Evolutionary conservation across 176 grass and related monocot genomes (phyloP), one percentile per base, ranked within the genome.

Genomic region (Musa itinerans): DNA sequence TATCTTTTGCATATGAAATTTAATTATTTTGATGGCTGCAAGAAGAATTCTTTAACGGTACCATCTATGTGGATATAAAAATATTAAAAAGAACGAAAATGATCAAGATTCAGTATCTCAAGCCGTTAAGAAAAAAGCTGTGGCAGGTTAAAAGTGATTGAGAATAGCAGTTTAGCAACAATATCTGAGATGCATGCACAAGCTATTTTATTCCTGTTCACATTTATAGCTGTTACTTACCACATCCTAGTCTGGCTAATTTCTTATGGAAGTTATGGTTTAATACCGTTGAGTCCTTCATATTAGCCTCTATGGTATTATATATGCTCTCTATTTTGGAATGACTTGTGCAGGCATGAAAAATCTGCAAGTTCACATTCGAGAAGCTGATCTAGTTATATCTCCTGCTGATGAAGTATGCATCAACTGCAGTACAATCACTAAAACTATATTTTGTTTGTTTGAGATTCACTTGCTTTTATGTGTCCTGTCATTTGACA

Each of bases 391-490:
- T 68, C 70, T 97, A 56, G 53, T 58, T 51, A 87, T 63, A 63
- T 79, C 87, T 9, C 77, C 85, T 69, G 72, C 80, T 49, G 90
- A 96, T 77, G 83, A 96, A 85, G 93, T 92, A 83, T 71, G 81
- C 74, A 19, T 80, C 24, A 72, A 17, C 52, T 67, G 11, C 52
- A n/a, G 2, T 62, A 11, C 11, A 22, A 19, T 14, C 24, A 5
- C 3, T 26, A 8, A 9, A 43, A 43, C 34, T 48, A 10, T 21
- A 22, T 26, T 52, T 10, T 53, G 6, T 56, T 74, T 49, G 68
- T 17, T 49, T 50, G 12, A 19, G 48, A 19, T 70, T 48, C 8
- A 25, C 16, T 50, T 50, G 2, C 68, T 20, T 50, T 50, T 50
- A 4, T 8, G 16, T 51, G 11, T 70, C 11, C 11, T 43, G 0